Evolutionary conservation across 352 stramenopile genomes (phyloP).

Genomic region (Peronospora belbahrii): DNA sequence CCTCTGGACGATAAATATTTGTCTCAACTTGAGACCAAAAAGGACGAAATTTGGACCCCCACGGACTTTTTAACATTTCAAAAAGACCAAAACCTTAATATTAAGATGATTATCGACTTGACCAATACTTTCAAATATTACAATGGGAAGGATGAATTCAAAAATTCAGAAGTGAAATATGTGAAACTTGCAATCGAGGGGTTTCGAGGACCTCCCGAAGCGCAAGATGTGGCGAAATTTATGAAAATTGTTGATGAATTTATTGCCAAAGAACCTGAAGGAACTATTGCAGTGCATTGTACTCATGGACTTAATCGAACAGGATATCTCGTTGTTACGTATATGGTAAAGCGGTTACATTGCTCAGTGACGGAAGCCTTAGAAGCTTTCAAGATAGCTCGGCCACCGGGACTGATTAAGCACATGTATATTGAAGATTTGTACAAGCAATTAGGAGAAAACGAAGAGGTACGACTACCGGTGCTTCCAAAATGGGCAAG

Average conservation of each 20-base stretch:
- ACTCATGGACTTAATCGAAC: constrained; percentile 77
- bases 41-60: constrained; percentile 49
- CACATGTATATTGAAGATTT: constrained; percentile 79
- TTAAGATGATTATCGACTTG: constrained; percentile 71
- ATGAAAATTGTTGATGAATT: constrained; percentile 62
- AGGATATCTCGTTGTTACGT: constrained; percentile 67
- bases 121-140: constrained; percentile 86
- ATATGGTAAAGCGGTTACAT: constrained; percentile 48
- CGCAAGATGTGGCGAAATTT: constrained; percentile 49
- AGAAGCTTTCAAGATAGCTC: constrained; percentile 48
- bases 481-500: constrained; percentile 52
- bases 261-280: constrained; percentile 26
- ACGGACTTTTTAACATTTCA: constrained; percentile 46
- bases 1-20: constrained; percentile 62
- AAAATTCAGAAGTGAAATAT: constrained; percentile 44
- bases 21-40: constrained; percentile 27
- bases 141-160: constrained; percentile 45
- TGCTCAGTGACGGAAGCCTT: constrained; percentile 52
- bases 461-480: constrained; percentile 40
- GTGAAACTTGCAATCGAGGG: constrained; percentile 75
- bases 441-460: constrained; percentile 37
- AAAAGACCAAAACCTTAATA: constrained; percentile 23
- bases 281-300: constrained; percentile 64
- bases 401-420: constrained; percentile 73
- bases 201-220: constrained; percentile 44